Base-by-base conservation (phyloP, 2,329 filamentous ascomycete species). In the Pseudofabraea citricarpa region DNA sequence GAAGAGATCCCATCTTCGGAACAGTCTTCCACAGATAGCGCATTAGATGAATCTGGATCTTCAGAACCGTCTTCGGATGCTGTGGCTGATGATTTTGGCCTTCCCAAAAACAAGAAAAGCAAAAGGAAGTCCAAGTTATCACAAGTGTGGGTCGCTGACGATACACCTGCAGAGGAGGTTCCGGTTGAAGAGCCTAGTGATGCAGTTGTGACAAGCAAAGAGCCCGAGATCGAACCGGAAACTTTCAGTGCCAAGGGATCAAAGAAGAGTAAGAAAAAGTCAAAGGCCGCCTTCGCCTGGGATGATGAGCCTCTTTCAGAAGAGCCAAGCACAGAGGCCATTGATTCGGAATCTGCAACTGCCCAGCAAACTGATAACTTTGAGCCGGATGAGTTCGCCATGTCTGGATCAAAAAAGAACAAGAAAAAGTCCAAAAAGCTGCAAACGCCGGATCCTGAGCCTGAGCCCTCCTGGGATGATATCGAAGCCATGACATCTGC, bases 91-190 rank as follows among this genome's bases (percentile, higher is more conserved):
- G 18, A 24, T 19, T 39, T 38, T 7, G n/a, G 19, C 27, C 20
- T 24, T 22, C 20, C 32, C 13, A 23, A n/a, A 18, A n/a, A n/a
- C n/a, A 43, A 46, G 31, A 38, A 46, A 20, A 38, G 41, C 23
- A 43, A 43, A 23, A 38, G 13, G 7, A 37, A 37, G 15, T 27
- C 33, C 18, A 51, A 48, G 35, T 44, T 43, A 21, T 3, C 40
- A 16, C n/a, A 32, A 10, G 24, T 40, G 4, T 52, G 40, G 45
- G 50, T 47, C 4, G 24, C 43, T n/a, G 45, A 43, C 22, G 27
- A 31, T 31, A 15, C 13, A 31, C 19, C 43, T 6, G 23, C 16
- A 16, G n/a, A n/a, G 3, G 18, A 7, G 19, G 39, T 31, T 15
- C 19, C 35, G 9, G 24, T 22, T 16, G 19, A 22, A n/a, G 16